phyloP scores from a whole-genome alignment of 2,329 filamentous ascomycete species.

The Epichloe aotearoae region DNA sequence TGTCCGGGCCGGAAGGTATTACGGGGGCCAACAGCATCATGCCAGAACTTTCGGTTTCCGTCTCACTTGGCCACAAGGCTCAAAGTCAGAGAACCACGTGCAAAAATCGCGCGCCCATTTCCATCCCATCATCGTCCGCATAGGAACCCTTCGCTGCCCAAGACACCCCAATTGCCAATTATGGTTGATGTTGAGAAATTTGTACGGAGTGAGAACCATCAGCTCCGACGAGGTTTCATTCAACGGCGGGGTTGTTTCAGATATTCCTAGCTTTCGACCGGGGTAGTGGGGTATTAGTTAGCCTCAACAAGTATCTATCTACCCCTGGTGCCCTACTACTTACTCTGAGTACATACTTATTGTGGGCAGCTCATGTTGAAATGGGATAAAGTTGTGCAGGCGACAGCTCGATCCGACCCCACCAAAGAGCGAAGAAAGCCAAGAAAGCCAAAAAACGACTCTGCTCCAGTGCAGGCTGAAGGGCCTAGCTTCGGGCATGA shows the following conservation, averaged over 20 bases:
- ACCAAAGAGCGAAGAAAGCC: background rate
- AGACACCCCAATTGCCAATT: background rate
- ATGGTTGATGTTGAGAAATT: background rate
- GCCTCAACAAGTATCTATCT: background rate
- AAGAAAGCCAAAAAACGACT: too few relatives aligned
- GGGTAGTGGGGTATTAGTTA: background rate
- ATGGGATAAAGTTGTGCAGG: background rate
- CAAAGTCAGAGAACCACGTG: background rate
- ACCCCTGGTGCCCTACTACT: too few relatives aligned
- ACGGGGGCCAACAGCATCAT: too few relatives aligned
- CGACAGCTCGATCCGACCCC: background rate
- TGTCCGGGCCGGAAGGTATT: too few relatives aligned
- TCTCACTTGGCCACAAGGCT: too few relatives aligned
- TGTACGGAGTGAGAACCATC: background rate
- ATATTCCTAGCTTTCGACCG: constrained; percentile 1
- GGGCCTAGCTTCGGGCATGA: too few relatives aligned
- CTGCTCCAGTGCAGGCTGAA: too few relatives aligned
- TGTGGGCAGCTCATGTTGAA: background rate
- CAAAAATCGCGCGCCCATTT: background rate
- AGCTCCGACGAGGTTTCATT: background rate
- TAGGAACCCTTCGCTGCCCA: background rate
- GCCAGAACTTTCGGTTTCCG: too few relatives aligned
- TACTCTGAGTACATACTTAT: too few relatives aligned
- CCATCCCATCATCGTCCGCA: background rate
- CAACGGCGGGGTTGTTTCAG: constrained; percentile 2